These are phyloP conservation scores for Septoria petroselini DNA, from an alignment of 2,329 filamentous ascomycete species.

Conservation along the genomic window DNA sequence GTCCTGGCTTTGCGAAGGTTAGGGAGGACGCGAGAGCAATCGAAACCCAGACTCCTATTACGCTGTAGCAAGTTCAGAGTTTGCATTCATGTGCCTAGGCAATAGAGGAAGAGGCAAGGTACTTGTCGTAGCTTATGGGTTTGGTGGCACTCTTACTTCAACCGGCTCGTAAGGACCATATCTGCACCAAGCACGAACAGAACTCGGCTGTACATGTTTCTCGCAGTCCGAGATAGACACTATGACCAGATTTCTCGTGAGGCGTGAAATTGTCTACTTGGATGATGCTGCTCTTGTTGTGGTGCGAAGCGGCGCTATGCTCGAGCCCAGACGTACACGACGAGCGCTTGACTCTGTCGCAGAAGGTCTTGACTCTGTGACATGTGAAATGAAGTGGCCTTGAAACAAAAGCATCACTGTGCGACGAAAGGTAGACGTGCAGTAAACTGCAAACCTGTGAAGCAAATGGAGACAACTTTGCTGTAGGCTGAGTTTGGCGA, in stretches of 20 bases:
- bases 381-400: constrained; percentile 5
- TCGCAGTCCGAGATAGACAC: not conserved
- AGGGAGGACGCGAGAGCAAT: not conserved
- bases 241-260: not conserved
- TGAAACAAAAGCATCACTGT: not conserved
- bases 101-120: not conserved
- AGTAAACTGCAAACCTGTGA: no score
- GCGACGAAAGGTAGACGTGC: not conserved
- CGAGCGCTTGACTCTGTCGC: constrained; percentile 3
- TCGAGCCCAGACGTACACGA: no score
- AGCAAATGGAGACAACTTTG: no score
- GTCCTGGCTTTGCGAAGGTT: not conserved
- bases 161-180: not conserved
- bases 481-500: no score
- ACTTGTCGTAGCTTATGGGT: constrained; percentile 1
- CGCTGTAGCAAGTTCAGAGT: not conserved
- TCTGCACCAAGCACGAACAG: not conserved
- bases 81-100: not conserved
- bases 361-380: constrained; percentile 1
- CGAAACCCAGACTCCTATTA: not conserved
- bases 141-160: not conserved
- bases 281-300: not conserved
- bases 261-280: not conserved
- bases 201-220: not conserved
- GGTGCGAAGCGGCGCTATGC: not conserved